These are phyloP conservation scores for Blastobotrys aristatus DNA, from an alignment of 1,139 yeast species.

Conservation along the genomic window DNA sequence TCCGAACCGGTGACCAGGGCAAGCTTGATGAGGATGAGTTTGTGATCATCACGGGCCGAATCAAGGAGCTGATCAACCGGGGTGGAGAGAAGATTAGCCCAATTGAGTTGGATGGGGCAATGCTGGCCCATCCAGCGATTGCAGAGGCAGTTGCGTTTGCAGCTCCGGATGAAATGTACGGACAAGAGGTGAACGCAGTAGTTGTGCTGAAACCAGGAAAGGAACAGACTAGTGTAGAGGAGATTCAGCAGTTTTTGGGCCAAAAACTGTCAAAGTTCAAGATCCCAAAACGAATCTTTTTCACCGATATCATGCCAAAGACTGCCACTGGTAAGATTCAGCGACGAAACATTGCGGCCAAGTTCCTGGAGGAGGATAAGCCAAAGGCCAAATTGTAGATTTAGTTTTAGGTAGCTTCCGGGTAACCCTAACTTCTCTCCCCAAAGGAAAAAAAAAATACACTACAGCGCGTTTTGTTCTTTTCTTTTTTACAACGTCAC, in stretches of 20 bases:
- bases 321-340: slow-evolving; percentile 71
- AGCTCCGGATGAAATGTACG: slow-evolving; percentile 57
- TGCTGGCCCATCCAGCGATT: slow-evolving; percentile 52
- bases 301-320: slow-evolving; percentile 60
- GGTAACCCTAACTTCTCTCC: too few species aligned
- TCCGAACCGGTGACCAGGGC: slow-evolving; percentile 73
- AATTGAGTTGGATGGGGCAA: slow-evolving; percentile 54
- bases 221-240: slow-evolving; percentile 37
- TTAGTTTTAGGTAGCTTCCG: too few species aligned
- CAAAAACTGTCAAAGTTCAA: slow-evolving; percentile 50
- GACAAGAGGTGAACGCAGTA: slow-evolving; percentile 63
- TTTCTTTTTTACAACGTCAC: neutral
- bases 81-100: slow-evolving; percentile 72
- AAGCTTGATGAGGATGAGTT: slow-evolving; percentile 54
- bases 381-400: slow-evolving; percentile 23
- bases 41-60: slow-evolving; percentile 55
- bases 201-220: slow-evolving; percentile 46
- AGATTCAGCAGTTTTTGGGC: slow-evolving; percentile 42
- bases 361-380: slow-evolving; percentile 26
- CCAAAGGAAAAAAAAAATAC: neutral
- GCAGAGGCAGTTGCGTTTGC: slow-evolving; percentile 67
- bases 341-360: slow-evolving; percentile 52
- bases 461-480: too few species aligned
- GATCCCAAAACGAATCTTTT: slow-evolving; percentile 50
- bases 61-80: slow-evolving; percentile 61